phyloP scores from a whole-genome alignment of 2,329 filamentous ascomycete species.

The Onygenales sp. region DNA sequence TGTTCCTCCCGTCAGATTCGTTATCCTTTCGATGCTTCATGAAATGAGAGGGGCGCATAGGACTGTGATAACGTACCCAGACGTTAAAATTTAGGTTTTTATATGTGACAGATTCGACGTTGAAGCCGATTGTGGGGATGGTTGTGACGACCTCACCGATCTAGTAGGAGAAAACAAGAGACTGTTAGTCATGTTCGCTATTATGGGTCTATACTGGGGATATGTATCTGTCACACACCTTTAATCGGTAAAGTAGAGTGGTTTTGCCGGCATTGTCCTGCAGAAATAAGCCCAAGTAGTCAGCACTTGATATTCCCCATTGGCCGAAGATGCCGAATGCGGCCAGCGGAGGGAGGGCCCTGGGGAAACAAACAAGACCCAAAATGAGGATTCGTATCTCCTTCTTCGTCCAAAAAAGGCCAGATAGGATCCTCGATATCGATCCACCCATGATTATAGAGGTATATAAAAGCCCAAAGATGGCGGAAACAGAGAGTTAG shows the following conservation, averaged over 20 bases:
- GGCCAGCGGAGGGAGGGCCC: constrained; percentile 7
- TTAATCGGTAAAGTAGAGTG: constrained; percentile 88
- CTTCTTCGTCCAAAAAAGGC: constrained; percentile 82
- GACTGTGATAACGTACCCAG: constrained; percentile 55
- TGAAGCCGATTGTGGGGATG: constrained; percentile 98
- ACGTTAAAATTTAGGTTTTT: constrained; percentile 98
- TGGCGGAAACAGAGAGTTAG: neutral
- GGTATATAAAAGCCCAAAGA: neutral
- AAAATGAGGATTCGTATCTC: constrained; percentile 95
- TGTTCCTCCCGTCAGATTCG: neutral
- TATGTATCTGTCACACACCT: constrained; percentile 47
- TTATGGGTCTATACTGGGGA: neutral
- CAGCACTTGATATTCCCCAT: constrained; percentile 9
- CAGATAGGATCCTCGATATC: constrained; percentile 52
- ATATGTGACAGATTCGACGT: constrained; percentile 97
- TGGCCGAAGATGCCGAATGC: neutral
- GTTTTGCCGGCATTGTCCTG: constrained; percentile 99
- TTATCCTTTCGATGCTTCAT: neutral
- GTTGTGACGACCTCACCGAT: constrained; percentile 98
- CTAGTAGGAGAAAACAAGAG: constrained; percentile 36
- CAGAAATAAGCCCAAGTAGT: constrained; percentile 5
- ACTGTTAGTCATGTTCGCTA: neutral
- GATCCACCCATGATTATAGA: constrained; percentile 43
- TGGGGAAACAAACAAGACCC: constrained; percentile 60
- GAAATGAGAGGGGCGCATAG: neutral